Evolutionary conservation across 2,329 filamentous ascomycete species (phyloP), one percentile per base, ranked within the genome.

Genomic region (Chrysoporthe cubensis): DNA sequence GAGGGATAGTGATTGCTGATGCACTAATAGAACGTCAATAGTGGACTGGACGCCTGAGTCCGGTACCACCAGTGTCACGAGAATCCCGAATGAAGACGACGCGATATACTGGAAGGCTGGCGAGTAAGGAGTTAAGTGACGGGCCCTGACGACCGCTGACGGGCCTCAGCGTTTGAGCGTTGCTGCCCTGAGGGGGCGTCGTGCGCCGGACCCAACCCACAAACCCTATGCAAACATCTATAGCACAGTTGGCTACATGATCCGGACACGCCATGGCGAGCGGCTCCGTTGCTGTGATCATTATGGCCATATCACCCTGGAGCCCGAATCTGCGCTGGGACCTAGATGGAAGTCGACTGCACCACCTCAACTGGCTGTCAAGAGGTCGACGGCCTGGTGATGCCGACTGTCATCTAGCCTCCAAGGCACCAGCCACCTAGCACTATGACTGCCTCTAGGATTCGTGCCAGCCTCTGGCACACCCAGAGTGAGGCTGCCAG

Each of bases 201-300:
- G 6, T 71, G 72, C 1, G 74, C 70, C 1, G 75, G 76, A 0
- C 75, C 26, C 71, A 4, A 75, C 77, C 0, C 74, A 77, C 32
- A 74, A 77, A 48, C 72, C 75, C 1, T 69, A 68, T 4, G 67
- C 73, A 6, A 66, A 71, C 8, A 71, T 71, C 6, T 75, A 76
- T 61, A 77, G 72, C 9, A 65, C 73, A 4, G 76, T 75, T 21
- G 76, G 76, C 1, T 16, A 77, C 76, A n/a, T 76, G 76, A n/a
- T 77, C 75, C 7, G 72, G 72, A 2, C 72, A 70, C 1, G 72
- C 78, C 2, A 75, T 78, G 9, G 74, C 75, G 13, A 72, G 71
- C 8, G 64, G 72, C 21, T 40, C 26, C 26, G 2, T 26, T 26
- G 26, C 26, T 26, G 26, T 26, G 26, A 26, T 26, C 26, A 26